Base-by-base conservation (phyloP, 208 protist species). In the Leishmania braziliensis region DNA sequence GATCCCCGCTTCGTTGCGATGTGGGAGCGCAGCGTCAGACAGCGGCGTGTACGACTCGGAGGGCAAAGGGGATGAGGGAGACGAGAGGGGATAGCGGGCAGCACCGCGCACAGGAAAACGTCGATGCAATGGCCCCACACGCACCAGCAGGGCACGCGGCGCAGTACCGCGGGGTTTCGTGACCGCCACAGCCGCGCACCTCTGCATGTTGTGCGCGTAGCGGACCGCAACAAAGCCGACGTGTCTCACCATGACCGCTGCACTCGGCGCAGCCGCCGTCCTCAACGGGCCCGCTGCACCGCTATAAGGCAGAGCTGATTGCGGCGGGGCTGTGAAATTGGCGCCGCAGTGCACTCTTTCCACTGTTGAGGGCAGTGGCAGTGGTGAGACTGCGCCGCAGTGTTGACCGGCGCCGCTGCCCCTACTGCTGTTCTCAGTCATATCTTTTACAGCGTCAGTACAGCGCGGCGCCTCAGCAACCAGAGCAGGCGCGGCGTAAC, bases 121-220 rank as follows among this genome's bases (percentile, higher is more conserved):
- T 33, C 72, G 80, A 4, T 70, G 84, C 43, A 88, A 39, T 9
- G 58, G 65, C 48, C 70, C 80, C 9, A 68, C 74, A 3, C 75
- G 63, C 48, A 85, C 63, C 36, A 85, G 73, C 18, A 86, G 48
- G 4, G 75, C 62, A 18, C 79, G 50, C 58, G 18, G 39, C 72
- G 33, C 18, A 9, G 69, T 39, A 46, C 48, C 33, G n/a, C 39
- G 46, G 48, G 6, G 58, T n/a, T 23, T 53, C 39, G 75, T n/a
- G n/a, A 9, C 75, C 29, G 23, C 43, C 18, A 43, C 76, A 54
- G 26, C 43, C 16, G 12, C n/a, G 62, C 63, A 29, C 50, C 76
- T 58, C 50, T 65, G 76, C 76, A 93, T 87, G 54, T 93, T 93
- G 82, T 93, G 90, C 1, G 50, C 36, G 73, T 90, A 93, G 60